Conservation (phyloP, 176 grass and related monocot genomes). For the Coix lacrymajobi region DNA sequence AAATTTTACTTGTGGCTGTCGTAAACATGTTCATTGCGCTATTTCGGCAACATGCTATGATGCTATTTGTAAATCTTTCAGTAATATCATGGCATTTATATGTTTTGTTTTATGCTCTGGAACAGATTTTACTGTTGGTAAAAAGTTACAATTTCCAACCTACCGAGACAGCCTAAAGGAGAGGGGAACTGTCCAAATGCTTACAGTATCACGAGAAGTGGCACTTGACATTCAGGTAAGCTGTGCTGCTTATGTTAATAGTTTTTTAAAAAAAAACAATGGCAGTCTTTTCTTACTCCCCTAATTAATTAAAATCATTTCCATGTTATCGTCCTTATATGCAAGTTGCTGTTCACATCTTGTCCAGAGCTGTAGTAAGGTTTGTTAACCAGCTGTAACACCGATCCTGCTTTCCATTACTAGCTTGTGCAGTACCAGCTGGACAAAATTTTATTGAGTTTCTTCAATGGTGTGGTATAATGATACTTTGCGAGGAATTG, state of each 20-base stretch:
- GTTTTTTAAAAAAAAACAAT: not conserved
- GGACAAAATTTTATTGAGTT: not conserved
- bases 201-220: slow-evolving; percentile 86
- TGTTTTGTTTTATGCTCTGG: slow-evolving; percentile 18
- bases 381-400: not conserved
- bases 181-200: slow-evolving; percentile 83
- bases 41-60: not conserved
- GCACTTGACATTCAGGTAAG: slow-evolving; percentile 96
- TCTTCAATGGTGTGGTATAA: not conserved
- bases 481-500: not conserved
- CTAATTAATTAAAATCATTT: slow-evolving; percentile 8
- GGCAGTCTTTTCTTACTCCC: not conserved
- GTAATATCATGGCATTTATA: slow-evolving; percentile 13
- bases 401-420: not conserved
- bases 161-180: slow-evolving; percentile 87
- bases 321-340: not conserved
- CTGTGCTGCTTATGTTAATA: not conserved
- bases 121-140: slow-evolving; percentile 76
- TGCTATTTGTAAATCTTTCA: not conserved
- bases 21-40: not conserved
- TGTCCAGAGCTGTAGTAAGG: not conserved
- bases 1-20: not conserved
- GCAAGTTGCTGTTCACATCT: not conserved
- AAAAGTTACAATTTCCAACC: slow-evolving; percentile 78
- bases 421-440: not conserved